These are phyloP conservation scores for Debaryomyces robertsiae DNA, from an alignment of 1,139 yeast genomes.

Conservation along the genomic window DNA sequence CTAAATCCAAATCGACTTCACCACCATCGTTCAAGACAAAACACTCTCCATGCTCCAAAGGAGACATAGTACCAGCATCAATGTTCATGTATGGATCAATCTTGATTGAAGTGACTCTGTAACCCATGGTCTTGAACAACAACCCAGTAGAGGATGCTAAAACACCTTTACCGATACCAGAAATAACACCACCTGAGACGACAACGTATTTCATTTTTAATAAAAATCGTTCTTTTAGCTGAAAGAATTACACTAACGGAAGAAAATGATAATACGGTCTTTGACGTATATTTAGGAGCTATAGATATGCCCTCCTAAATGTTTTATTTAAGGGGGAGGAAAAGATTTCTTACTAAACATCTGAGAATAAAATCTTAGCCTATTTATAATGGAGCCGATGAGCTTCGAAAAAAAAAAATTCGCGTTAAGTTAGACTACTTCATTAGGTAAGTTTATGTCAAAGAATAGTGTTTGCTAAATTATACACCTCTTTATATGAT, in stretches of 20 bases:
- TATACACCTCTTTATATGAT: constrained; percentile 27
- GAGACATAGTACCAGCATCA: constrained; percentile 99
- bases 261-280: neutral
- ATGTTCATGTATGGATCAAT: constrained; percentile 99
- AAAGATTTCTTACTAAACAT: constrained; percentile 18
- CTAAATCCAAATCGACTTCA: constrained; percentile 95
- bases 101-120: constrained; percentile 94
- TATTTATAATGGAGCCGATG: constrained; percentile 18
- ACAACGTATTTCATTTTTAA: constrained; percentile 91
- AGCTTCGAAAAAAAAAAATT: constrained; percentile 11
- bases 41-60: constrained; percentile 98
- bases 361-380: constrained; percentile 13
- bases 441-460: constrained; percentile 20
- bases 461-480: constrained; percentile 24
- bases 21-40: constrained; percentile 98
- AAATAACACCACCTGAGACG: constrained; percentile 97
- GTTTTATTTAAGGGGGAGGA: constrained; percentile 53
- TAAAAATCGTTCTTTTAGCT: neutral
- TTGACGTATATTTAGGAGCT: constrained; percentile 14
- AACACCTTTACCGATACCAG: constrained; percentile 99
- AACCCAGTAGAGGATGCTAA: constrained; percentile 96
- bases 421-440: constrained; percentile 26
- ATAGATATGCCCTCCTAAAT: constrained; percentile 49
- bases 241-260: constrained; percentile 10
- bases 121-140: constrained; percentile 88